These are phyloP conservation scores for Cladosporium sp. DNA, from an alignment of 2,329 filamentous ascomycete species.

Conservation along the genomic window DNA sequence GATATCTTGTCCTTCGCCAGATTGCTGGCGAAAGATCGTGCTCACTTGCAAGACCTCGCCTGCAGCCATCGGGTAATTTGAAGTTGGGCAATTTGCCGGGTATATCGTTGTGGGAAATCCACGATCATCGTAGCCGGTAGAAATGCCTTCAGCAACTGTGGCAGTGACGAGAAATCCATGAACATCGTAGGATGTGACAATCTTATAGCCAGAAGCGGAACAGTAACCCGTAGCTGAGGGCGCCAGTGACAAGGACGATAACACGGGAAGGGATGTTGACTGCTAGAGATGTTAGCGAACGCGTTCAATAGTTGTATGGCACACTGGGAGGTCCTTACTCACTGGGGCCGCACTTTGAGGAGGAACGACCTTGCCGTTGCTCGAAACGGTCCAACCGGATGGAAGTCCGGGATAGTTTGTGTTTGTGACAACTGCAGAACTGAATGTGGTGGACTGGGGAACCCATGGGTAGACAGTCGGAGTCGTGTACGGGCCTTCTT, in stretches of 20 bases:
- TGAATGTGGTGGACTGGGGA: conserved; percentile 48
- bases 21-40: conserved; percentile 8
- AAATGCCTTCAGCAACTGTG: conserved; percentile 41
- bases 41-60: conserved; percentile 18
- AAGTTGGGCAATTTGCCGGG: conserved; percentile 24
- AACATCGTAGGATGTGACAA: conserved; percentile 51
- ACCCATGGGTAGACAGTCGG: conserved; percentile 72
- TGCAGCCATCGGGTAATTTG: conserved; percentile 22
- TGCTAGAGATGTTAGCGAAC: conserved; percentile 38
- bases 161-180: conserved; percentile 54
- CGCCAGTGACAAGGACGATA: conserved; percentile 55
- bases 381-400: conserved; percentile 76
- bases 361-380: conserved; percentile 77
- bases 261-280: conserved; percentile 55
- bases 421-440: conserved; percentile 43
- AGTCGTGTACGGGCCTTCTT: conserved; percentile 52
- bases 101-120: conserved; percentile 48
- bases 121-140: conserved; percentile 49
- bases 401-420: conserved; percentile 64
- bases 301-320: conserved; percentile 28
- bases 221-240: conserved; percentile 50
- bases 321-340: conserved; percentile 54
- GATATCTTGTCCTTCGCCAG: neutral
- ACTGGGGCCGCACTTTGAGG: conserved; percentile 64
- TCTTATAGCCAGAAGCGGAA: conserved; percentile 45